Evolutionary conservation across 2,329 filamentous ascomycete species (phyloP).

Genomic region (Fusarium sp.): DNA sequence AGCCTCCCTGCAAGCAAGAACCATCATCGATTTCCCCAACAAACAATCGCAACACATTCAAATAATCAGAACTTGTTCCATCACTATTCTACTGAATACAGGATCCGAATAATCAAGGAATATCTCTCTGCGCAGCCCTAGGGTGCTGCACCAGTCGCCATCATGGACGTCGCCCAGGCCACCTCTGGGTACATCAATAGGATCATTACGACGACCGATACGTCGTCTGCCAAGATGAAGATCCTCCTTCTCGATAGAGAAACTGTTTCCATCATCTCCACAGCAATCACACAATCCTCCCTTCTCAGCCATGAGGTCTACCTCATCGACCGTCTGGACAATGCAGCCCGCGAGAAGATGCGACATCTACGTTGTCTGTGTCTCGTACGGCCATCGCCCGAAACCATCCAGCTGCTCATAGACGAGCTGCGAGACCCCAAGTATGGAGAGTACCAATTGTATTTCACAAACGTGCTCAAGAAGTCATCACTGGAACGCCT

Average conservation of each 20-base stretch:
- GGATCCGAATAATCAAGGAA: not conserved
- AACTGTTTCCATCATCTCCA: conserved; percentile 92
- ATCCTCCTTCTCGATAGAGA: conserved; percentile 92
- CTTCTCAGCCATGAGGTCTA: conserved; percentile 97
- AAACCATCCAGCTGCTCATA: conserved; percentile 91
- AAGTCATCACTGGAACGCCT: conserved; percentile 94
- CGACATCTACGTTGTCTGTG: conserved; percentile 92
- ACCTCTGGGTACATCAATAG: conserved; percentile 95
- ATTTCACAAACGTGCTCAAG: conserved; percentile 97
- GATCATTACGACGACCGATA: conserved; percentile 80
- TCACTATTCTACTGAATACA: not conserved
- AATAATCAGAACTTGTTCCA: not conserved
- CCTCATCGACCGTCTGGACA: conserved; percentile 95
- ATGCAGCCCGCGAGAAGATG: conserved; percentile 92
- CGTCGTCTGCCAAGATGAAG: conserved; percentile 92
- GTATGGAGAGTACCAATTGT: conserved; percentile 96
- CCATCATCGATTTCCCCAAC: conserved; percentile 10
- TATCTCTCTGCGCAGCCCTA: conserved; percentile 19
- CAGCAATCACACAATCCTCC: conserved; percentile 92
- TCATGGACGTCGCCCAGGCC: conserved; percentile 93
- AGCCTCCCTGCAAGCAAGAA: conserved; percentile 25
- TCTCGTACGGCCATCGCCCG: conserved; percentile 88
- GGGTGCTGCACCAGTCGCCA: conserved; percentile 41
- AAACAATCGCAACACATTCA: conserved; percentile 1
- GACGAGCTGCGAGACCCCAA: conserved; percentile 96